phyloP scores from a whole-genome alignment of 371 early-diverging fungal species.

The Parasitella parasitica region DNA sequence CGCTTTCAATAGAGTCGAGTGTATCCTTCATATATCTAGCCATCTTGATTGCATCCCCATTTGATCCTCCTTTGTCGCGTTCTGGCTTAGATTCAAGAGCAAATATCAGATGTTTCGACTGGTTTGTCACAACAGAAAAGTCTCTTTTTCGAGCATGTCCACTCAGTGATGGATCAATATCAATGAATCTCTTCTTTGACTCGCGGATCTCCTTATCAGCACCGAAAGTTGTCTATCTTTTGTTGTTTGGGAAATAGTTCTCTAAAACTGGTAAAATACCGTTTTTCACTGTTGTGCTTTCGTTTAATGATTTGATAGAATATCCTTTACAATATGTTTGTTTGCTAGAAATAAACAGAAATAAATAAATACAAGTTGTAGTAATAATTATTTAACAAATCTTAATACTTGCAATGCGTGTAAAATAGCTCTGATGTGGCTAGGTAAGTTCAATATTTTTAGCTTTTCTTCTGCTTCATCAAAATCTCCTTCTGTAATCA shows the following conservation, averaged over 20 bases:
- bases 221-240: conserved; percentile 9
- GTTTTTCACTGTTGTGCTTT: conserved; percentile 8
- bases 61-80: neutral
- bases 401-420: neutral
- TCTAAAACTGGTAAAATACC: conserved; percentile 2
- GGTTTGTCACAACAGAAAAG: conserved; percentile 11
- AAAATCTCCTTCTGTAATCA: too few species aligned
- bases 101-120: conserved; percentile 2
- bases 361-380: neutral
- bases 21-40: conserved; percentile 10
- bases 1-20: neutral
- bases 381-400: neutral
- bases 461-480: too few species aligned
- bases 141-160: conserved; percentile 2
- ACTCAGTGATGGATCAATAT: conserved; percentile 4
- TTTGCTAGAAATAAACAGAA: too few species aligned
- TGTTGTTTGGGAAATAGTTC: conserved; percentile 6
- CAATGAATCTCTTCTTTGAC: conserved; percentile 5
- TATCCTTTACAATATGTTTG: conserved; percentile 4
- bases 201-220: conserved; percentile 5
- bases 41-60: conserved; percentile 2
- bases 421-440: neutral
- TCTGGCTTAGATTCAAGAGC: conserved; percentile 9
- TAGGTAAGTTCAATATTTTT: too few species aligned
- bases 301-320: neutral